Conservation (phyloP, 345 rosid genomes). For the Acer saccharum region DNA sequence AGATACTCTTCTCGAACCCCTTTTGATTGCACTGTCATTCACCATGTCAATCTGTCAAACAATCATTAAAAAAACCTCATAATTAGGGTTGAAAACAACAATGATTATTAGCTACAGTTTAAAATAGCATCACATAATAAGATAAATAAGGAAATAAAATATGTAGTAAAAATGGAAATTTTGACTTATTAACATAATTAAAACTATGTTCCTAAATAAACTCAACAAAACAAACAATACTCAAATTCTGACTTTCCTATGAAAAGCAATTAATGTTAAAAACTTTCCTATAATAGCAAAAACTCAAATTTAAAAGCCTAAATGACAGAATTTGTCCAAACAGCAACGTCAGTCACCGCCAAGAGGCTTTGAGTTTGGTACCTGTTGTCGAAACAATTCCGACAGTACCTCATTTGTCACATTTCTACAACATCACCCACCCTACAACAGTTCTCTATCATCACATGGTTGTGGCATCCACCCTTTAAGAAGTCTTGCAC, state of each 20-base stretch:
- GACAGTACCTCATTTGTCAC: not conserved
- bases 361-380: not conserved
- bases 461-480: not conserved
- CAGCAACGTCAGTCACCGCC: not conserved
- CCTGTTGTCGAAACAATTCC: not conserved
- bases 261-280: not conserved
- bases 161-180: not conserved
- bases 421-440: not conserved
- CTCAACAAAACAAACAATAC: not conserved
- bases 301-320: not conserved
- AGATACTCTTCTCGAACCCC: constrained; percentile 82
- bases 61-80: constrained; percentile 8
- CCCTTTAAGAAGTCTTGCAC: not conserved
- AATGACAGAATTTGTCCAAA: not conserved
- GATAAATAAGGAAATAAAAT: too few relatives aligned
- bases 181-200: not conserved
- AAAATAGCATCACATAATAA: not conserved
- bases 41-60: constrained; percentile 74
- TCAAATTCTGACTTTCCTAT: not conserved
- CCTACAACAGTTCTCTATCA: not conserved
- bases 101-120: not conserved
- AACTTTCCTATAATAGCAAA: not conserved
- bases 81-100: not conserved
- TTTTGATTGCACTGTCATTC: constrained; percentile 59
- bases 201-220: not conserved